Conservation (phyloP, 2,329 filamentous ascomycete species). For the Elsinoe fawcettii region DNA sequence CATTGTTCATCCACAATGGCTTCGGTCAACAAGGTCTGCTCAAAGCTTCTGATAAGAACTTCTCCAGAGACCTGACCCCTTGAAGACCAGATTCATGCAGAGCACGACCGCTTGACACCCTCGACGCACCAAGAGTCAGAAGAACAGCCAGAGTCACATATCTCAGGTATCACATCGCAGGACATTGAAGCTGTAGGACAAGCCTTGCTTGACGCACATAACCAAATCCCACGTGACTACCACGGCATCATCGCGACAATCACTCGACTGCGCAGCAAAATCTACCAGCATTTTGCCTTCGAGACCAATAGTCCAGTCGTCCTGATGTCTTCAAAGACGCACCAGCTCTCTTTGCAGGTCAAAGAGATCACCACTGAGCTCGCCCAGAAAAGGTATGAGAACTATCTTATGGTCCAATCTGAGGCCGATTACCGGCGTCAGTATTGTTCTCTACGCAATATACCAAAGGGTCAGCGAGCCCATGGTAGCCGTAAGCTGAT, state of each 20-base stretch:
- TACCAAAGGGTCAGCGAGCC: neutral
- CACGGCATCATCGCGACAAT: neutral
- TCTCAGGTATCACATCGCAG: neutral
- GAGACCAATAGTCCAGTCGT: neutral
- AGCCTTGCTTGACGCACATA: neutral
- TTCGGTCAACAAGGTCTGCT: neutral
- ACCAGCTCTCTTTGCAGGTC: neutral
- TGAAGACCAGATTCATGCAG: neutral
- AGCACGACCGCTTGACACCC: neutral
- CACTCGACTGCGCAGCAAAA: neutral
- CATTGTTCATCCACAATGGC: neutral
- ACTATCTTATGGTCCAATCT: neutral
- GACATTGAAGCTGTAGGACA: neutral
- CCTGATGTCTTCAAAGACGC: neutral
- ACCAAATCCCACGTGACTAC: neutral
- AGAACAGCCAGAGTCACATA: neutral
- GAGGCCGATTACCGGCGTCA: neutral
- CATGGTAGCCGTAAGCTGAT: neutral
- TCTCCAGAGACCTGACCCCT: neutral
- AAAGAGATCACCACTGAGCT: neutral
- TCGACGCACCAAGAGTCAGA: neutral
- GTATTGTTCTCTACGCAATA: neutral
- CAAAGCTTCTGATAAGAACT: neutral
- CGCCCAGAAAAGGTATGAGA: neutral
- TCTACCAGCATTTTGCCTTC: neutral